These are phyloP conservation scores for Tremella fuciformis DNA, from an alignment of 768 basidiomycete species.

Conservation along the genomic window DNA sequence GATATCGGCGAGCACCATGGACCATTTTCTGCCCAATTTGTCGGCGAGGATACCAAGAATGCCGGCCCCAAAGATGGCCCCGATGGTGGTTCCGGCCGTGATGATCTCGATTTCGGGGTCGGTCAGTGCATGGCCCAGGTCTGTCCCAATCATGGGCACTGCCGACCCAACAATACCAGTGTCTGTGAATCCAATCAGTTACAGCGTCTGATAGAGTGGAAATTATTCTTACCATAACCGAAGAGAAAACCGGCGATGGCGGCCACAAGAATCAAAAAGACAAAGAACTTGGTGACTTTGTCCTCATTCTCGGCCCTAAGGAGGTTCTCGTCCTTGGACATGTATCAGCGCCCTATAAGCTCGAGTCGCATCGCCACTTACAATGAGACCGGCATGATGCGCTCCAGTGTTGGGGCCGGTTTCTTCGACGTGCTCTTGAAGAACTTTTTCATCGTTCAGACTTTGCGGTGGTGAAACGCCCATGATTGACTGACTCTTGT, in stretches of 20 bases:
- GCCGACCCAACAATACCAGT: constrained; percentile 39
- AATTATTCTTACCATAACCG: too few relatives aligned
- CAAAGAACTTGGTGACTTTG: constrained; percentile 31
- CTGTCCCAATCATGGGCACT: constrained; percentile 30
- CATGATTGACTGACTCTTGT: too few relatives aligned
- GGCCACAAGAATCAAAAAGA: constrained; percentile 22
- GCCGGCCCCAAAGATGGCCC: constrained; percentile 37
- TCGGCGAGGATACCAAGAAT: constrained; percentile 17
- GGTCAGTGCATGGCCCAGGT: constrained; percentile 31
- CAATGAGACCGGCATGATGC: too few relatives aligned
- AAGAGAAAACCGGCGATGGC: constrained; percentile 42
- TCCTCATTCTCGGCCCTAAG: constrained; percentile 31
- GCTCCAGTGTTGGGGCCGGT: too few relatives aligned
- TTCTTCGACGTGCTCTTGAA: too few relatives aligned
- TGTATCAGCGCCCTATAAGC: background rate
- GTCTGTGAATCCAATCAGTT: too few relatives aligned
- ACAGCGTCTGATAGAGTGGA: too few relatives aligned
- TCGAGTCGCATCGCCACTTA: background rate
- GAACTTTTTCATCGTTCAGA: too few relatives aligned
- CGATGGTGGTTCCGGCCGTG: constrained; percentile 32
- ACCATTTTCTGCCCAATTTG: constrained; percentile 19
- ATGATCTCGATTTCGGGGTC: constrained; percentile 39
- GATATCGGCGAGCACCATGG: constrained; percentile 15
- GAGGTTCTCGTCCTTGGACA: constrained; percentile 23
- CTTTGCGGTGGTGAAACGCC: too few relatives aligned